These are phyloP conservation scores for Coffea canephora DNA, from an alignment of 257 asterid genomes.

Conservation along the genomic window DNA sequence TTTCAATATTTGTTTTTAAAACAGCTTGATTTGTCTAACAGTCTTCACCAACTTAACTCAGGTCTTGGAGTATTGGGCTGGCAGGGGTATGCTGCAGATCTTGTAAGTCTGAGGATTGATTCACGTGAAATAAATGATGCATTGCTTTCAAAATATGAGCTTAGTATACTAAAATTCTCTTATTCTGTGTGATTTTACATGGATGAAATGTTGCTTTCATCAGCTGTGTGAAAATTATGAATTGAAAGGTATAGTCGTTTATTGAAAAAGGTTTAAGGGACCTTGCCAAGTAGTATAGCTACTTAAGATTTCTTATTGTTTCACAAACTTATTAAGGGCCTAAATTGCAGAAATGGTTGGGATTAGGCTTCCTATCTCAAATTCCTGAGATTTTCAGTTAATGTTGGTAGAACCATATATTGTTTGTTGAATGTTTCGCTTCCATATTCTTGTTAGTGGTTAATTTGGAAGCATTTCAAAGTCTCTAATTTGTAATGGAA, in stretches of 20 bases:
- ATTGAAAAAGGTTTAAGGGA: neutral
- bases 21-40: slow-evolving; percentile 11
- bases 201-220: neutral
- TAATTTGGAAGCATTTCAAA: neutral
- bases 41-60: slow-evolving; percentile 37
- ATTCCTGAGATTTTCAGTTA: neutral
- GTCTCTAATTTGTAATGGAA: neutral
- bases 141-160: neutral
- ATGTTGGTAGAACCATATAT: neutral
- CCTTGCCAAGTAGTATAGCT: neutral
- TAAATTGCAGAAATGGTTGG: neutral
- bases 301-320: neutral
- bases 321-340: neutral
- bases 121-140: neutral
- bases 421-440: neutral
- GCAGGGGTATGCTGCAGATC: slow-evolving; percentile 99
- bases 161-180: neutral
- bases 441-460: neutral
- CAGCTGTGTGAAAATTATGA: neutral
- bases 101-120: slow-evolving; percentile 52
- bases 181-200: neutral
- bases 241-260: neutral
- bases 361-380: neutral
- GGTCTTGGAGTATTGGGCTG: slow-evolving; percentile 89
- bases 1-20: neutral